A percentile compares a stretch with the other conserved stretches of the same genome.
Conservation (phyloP, 805 yeast species). For the Cyberlindnera mycetangii region DNA sequence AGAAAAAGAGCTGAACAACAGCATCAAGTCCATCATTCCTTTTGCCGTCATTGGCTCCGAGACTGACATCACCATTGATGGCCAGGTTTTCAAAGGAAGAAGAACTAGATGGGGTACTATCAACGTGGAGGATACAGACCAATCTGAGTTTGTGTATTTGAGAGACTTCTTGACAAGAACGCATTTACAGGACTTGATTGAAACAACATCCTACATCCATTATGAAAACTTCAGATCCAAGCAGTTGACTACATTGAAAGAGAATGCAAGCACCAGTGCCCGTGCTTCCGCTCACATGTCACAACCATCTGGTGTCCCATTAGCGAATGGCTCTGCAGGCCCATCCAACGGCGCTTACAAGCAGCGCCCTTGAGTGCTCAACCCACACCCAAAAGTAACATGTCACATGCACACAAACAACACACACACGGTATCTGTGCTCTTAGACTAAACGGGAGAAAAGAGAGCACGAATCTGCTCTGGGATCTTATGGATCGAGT, state of each 20-base stretch:
- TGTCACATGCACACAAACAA: background rate
- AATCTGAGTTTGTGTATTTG: constrained; percentile 92
- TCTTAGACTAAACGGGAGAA: too few species aligned
- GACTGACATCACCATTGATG: constrained; percentile 68
- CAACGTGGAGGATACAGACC: constrained; percentile 90
- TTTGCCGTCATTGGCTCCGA: constrained; percentile 95
- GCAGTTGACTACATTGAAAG: constrained; percentile 91
- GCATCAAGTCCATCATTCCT: constrained; percentile 76
- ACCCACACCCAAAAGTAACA: background rate
- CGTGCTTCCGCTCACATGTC: constrained; percentile 37
- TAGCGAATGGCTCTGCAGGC: constrained; percentile 10
- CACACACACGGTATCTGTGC: background rate
- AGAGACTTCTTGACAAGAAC: constrained; percentile 94
- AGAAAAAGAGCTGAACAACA: constrained; percentile 69
- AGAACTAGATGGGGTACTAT: constrained; percentile 92
- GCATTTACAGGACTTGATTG: constrained; percentile 93
- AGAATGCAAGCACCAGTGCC: constrained; percentile 54
- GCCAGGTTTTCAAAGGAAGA: constrained; percentile 83
- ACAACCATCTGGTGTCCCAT: constrained; percentile 18
- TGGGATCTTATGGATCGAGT: too few species aligned
- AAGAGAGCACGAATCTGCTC: too few species aligned
- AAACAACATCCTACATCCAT: constrained; percentile 82
- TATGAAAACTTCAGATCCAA: constrained; percentile 92
- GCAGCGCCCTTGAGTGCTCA: constrained; percentile 19
- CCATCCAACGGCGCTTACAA: constrained; percentile 21